Conservation (phyloP, 257 asterid species). For the Rubia yunnanensis region DNA sequence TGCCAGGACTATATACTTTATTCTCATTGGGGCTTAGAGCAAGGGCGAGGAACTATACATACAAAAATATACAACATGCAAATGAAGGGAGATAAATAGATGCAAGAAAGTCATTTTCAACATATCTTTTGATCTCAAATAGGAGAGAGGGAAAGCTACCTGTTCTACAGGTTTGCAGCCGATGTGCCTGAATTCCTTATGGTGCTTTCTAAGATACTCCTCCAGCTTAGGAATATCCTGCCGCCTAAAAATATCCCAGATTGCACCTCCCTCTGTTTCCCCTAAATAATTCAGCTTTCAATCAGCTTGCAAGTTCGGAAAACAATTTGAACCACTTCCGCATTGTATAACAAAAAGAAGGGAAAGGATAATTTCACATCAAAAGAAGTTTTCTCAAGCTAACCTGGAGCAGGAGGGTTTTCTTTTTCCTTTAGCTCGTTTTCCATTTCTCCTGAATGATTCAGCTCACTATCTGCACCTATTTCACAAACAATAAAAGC, state of each 20-base stretch:
- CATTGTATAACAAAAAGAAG: not conserved
- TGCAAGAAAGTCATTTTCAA: too few species aligned
- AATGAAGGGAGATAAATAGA: not conserved
- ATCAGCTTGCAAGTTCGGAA: conserved; percentile 4
- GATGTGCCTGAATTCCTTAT: conserved; percentile 47
- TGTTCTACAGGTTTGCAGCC: conserved; percentile 23
- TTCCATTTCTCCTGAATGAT: not conserved
- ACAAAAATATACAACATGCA: not conserved
- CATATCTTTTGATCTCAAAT: not conserved
- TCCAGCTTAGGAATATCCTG: conserved; percentile 58
- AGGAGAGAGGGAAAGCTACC: conserved; percentile 22
- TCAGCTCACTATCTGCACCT: not conserved
- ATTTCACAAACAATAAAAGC: not conserved
- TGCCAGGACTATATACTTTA: not conserved
- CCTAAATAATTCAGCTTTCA: conserved; percentile 11
- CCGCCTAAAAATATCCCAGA: conserved; percentile 78
- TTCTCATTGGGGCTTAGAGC: not conserved
- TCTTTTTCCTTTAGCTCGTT: conserved; percentile 10
- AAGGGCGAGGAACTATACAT: not conserved
- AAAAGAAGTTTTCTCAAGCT: conserved; percentile 12
- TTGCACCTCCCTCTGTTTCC: conserved; percentile 49
- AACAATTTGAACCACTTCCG: not conserved
- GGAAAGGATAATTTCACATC: not conserved
- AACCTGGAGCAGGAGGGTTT: conserved; percentile 5
- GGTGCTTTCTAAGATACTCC: conserved; percentile 48